Conservation (phyloP, 495 filamentous ascomycete species). For the Talaromyces trachyspermus region DNA sequence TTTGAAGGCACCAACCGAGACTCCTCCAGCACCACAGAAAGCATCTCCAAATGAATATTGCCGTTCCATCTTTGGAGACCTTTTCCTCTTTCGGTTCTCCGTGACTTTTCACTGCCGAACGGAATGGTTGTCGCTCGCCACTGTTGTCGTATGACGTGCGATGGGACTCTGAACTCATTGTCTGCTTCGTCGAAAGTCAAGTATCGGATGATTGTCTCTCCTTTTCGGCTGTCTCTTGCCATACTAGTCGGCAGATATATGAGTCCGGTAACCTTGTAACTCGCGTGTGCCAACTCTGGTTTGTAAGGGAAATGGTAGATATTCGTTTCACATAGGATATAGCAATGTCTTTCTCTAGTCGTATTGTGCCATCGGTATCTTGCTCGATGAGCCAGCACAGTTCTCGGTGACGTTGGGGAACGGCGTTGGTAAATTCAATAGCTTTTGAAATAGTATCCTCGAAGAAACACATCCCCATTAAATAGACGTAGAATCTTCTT, state of each 20-base stretch:
- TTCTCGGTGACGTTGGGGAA: constrained; percentile 17
- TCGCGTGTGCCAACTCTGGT: constrained; percentile 4
- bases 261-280: not conserved
- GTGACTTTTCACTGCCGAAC: constrained; percentile 18
- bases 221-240: constrained; percentile 2
- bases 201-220: constrained; percentile 19
- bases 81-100: not conserved
- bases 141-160: constrained; percentile 14
- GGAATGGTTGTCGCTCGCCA: constrained; percentile 26
- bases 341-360: constrained; percentile 10
- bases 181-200: constrained; percentile 22
- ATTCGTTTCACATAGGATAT: constrained; percentile 16
- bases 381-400: constrained; percentile 22
- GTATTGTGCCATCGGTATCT: not conserved
- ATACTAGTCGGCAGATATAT: constrained; percentile 1
- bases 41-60: constrained; percentile 61
- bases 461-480: constrained; percentile 11
- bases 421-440: constrained; percentile 9
- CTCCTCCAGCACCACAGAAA: constrained; percentile 73
- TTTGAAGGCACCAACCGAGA: constrained; percentile 56
- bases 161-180: not conserved
- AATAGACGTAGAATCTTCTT: constrained; percentile 6
- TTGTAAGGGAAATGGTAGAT: constrained; percentile 26
- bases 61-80: constrained; percentile 2
- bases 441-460: constrained; percentile 13